These are phyloP conservation scores for Bruguiera hainesii DNA, from an alignment of 441 rosid species.

Conservation along the genomic window DNA sequence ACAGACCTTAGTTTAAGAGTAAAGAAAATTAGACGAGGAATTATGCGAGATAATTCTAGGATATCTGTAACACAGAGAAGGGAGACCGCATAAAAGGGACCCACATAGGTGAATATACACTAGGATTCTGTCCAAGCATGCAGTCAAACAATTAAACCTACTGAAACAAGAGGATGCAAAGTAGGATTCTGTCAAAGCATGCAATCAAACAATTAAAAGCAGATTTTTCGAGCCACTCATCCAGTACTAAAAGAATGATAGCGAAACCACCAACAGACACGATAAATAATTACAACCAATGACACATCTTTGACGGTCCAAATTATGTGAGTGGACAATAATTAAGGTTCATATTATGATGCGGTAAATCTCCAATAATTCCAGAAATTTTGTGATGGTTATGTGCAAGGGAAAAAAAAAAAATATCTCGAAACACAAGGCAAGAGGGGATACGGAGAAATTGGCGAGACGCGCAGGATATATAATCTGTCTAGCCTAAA, in stretches of 20 bases:
- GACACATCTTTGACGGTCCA: neutral
- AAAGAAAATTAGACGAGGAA: constrained; percentile 24
- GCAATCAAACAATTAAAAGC: neutral
- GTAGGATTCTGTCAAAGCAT: too few relatives aligned
- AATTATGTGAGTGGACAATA: neutral
- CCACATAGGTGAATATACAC: neutral
- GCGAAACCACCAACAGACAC: neutral
- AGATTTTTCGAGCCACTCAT: neutral
- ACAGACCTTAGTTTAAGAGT: constrained; percentile 6
- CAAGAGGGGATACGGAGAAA: too few relatives aligned
- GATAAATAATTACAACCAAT: neutral
- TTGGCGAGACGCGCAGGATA: too few relatives aligned
- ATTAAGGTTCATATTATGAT: neutral
- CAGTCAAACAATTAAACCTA: too few relatives aligned
- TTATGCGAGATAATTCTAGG: neutral
- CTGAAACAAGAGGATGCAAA: too few relatives aligned
- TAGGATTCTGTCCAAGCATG: neutral
- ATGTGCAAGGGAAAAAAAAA: neutral
- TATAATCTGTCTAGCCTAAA: too few relatives aligned
- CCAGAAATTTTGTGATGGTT: neutral
- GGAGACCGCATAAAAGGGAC: neutral
- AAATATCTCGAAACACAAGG: too few relatives aligned
- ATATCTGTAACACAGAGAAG: neutral
- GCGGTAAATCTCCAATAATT: neutral
- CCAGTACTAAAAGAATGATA: neutral